A percentile compares a stretch with the other conserved stretches of the same genome.
Conservation (phyloP, 1,284 basidiomycete genomes). For the Ustilago cynodontis region DNA sequence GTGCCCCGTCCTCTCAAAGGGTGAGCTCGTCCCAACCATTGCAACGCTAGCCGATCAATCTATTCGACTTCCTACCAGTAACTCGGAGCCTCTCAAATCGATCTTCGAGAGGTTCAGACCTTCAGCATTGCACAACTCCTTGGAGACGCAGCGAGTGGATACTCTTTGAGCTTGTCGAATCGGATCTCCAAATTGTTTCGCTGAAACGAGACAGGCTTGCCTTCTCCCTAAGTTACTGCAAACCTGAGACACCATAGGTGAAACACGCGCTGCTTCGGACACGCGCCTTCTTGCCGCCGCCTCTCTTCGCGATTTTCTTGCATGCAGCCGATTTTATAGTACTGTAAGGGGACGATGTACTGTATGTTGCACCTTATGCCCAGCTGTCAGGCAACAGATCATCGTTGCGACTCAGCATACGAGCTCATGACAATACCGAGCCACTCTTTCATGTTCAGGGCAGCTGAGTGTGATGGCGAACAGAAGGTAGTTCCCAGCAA, state of each 20-base stretch:
- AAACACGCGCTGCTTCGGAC: not conserved
- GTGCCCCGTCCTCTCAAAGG: not conserved
- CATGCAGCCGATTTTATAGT: not conserved
- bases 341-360: too few species aligned
- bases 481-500: not conserved
- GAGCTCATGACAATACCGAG: not conserved
- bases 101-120: not conserved
- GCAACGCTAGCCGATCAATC: not conserved
- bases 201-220: constrained; percentile 6
- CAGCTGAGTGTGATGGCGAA: not conserved
- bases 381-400: too few species aligned
- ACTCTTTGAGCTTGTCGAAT: not conserved
- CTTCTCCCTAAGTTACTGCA: too few species aligned
- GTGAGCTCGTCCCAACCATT: not conserved
- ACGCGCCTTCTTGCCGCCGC: not conserved
- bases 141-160: not conserved
- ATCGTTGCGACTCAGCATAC: not conserved
- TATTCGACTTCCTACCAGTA: not conserved
- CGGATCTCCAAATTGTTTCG: not conserved
- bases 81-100: not conserved
- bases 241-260: not conserved
- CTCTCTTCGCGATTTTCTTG: not conserved
- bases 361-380: too few species aligned
- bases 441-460: not conserved
- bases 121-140: not conserved